Base-by-base conservation (phyloP, 2,329 filamentous ascomycete species). In the Aplosporella prunicola region DNA sequence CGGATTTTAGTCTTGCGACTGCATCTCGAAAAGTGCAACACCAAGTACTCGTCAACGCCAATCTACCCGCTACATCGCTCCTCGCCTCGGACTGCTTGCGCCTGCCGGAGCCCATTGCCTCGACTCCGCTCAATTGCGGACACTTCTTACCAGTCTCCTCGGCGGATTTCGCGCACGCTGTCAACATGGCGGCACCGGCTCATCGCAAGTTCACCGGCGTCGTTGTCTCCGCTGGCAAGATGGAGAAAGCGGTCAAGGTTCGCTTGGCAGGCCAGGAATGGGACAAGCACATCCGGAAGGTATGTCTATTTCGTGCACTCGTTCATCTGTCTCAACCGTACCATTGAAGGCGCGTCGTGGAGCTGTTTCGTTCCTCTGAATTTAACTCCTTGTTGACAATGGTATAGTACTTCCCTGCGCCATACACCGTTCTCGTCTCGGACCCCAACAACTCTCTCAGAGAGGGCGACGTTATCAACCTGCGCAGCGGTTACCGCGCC, bases 171-270 rank as follows among this genome's bases (percentile, higher is more conserved):
- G 10, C 16, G 16, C 18, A 13, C 25, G 22, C 18, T 11, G 5
- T 17, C 22, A 35, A 20, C 15, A 40, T 40, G 38, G 32, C 38
- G 27, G 32, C 32, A 5, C 38, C 32, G 5, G 32, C 33, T 11
- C 50, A 50, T 17, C 51, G 47, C 32, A 45, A 52, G 14, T 55
- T 57, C 44, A 50, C 53, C 3, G 82, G 81, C 44, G 75, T 89
- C 26, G 84, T 89, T 16, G 74, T 88, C 33, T 85, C 82, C 27
- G 77, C 82, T 5, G 84, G 83, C 14, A 70, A 79, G 42, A 87
- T 87, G 80, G 63, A 76, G 42, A 83, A 80, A 61, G 87, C 82
- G 3, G 81, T 87, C 40, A 87, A 83, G 61, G 83, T 88, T 44
- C 74, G 78, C 47, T 70, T 88, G 10, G 78, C 80, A 35, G 73